Base-by-base conservation (phyloP, 768 basidiomycete genomes). In the Agrocybe pediades region DNA sequence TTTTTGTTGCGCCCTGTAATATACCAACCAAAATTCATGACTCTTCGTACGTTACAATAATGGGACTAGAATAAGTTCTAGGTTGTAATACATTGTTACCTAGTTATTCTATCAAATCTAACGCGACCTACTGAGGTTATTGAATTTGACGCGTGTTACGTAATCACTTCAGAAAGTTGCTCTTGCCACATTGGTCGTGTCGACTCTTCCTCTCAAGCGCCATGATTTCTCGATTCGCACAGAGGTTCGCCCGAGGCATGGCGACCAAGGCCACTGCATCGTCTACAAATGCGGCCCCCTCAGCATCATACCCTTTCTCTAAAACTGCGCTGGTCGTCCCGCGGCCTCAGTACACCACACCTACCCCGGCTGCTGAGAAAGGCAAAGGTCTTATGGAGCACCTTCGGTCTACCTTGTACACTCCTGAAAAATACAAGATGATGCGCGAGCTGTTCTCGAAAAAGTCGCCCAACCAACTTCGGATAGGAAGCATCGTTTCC, bases 401-500 rank as follows among this genome's bases (percentile, higher is more conserved):
- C 69, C 75, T 95, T 53, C 78, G 77, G 49, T 80, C 84, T 66
- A 82, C 80, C 9, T 78, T 88, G 6, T 84, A 81, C 26, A 79
- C 84, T 30, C 82, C 82, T 21, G 82, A 87, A 61, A 91, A 95
- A 66, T 81, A 85, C 62, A 71, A 74, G 40, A 80, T 91, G 69
- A 79, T 94, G 54, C 68, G 71, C 36, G 82, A 80, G 42, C 74
- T 89, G 51, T 97, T 98, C 72, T 84, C 85, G 30, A 77, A 86
- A 46, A 77, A 81, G 36, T 87, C 88, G 47, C 82, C 83, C 1
- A 74, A 81, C 39, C 81, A 89, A 58, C 74, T 96, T 33, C 75
- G 76, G 13, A 87, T 92, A 17, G 96, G 96, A 1, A 92, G 92
- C n/a, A 87, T 98, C 59, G 69, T 98, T 57, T 86, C 85, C 24